Percentiles rank a stretch among this genome's conserved stretches.
These are phyloP conservation scores for Rubia tinctorum DNA, from an alignment of 305 asterid species.

Conservation along the genomic window DNA sequence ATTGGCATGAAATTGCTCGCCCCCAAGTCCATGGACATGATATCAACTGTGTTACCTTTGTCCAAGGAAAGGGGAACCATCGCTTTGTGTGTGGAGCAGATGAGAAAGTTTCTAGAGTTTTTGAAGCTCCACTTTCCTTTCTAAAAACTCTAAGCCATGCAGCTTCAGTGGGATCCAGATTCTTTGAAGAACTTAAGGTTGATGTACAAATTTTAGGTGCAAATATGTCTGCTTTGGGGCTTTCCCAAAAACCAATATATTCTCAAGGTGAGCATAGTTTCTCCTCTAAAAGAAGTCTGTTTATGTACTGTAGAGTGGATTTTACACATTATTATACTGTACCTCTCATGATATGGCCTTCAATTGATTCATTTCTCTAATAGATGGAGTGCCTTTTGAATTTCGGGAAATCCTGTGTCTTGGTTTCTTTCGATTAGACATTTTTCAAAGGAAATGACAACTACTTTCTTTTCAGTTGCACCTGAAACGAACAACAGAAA, in stretches of 20 bases:
- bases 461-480: constrained; percentile 38
- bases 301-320: neutral
- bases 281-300: neutral
- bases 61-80: constrained; percentile 84
- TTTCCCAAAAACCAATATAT: constrained; percentile 96
- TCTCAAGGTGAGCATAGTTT: constrained; percentile 51
- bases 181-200: constrained; percentile 53
- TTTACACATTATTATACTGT: neutral
- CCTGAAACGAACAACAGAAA: constrained; percentile 43
- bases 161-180: constrained; percentile 31
- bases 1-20: constrained; percentile 97
- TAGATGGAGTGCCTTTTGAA: neutral
- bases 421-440: neutral
- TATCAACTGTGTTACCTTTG: constrained; percentile 74
- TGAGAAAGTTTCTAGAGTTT: constrained; percentile 94
- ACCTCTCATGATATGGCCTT: neutral
- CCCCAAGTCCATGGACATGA: constrained; percentile 99
- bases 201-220: constrained; percentile 87
- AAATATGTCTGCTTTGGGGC: constrained; percentile 95
- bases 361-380: neutral
- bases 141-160: constrained; percentile 75
- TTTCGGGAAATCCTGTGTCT: neutral
- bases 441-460: neutral
- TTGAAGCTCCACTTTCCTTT: constrained; percentile 93
- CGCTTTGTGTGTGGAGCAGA: constrained; percentile 91